Evolutionary conservation across 495 filamentous ascomycete species (phyloP), one percentile per base, ranked within the genome.

Genomic region (Hamigera avellanea): DNA sequence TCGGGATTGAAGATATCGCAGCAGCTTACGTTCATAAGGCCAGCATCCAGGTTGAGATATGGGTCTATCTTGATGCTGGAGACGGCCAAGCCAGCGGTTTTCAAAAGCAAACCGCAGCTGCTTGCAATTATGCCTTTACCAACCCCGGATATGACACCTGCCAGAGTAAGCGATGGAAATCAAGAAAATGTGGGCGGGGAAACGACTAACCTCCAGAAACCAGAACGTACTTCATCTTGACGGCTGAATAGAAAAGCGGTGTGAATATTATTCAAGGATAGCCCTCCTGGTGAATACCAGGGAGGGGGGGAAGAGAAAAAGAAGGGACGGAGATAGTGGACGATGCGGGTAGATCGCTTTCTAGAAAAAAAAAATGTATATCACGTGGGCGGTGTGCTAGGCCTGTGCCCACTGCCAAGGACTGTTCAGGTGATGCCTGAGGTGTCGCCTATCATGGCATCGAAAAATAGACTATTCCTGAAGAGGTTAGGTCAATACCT

Each of bases 41-140:
- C 83, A n/a, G 81, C 83, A 69, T 86, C 83, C 48, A 83, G 67
- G 52, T 86, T 86, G 54, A 88, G 66, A 53, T 88, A 87, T 1
- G 83, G 83, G 49, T 95, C 87, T 38, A 94, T 80, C 52, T 64
- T 91, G 44, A 56, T 57, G 37, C 38, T 43, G 50, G 67, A 53
- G 63, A 80, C 76, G 58, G 76, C 80, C 28, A 84, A 65, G 32
- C 87, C 87, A 37, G 73, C 66, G 1, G 86, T 86, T 71, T 95
- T 93, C 38, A 94, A 72, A 40, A 95, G 68, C 42, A 86, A 64
- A 25, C 84, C 86, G 43, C 43, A 47, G 38, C 46, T 54, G 56
- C 56, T 73, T 81, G 79, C 76, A 51, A 86, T 84, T 33, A 83
- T 72, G 50, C 85, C 83, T 64, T 89, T 89, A 41, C 83, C 84